Percentiles rank a stretch among this genome's conserved stretches.
Conservation (phyloP, 2,329 filamentous ascomycete species). For the Fusarium clavum region DNA sequence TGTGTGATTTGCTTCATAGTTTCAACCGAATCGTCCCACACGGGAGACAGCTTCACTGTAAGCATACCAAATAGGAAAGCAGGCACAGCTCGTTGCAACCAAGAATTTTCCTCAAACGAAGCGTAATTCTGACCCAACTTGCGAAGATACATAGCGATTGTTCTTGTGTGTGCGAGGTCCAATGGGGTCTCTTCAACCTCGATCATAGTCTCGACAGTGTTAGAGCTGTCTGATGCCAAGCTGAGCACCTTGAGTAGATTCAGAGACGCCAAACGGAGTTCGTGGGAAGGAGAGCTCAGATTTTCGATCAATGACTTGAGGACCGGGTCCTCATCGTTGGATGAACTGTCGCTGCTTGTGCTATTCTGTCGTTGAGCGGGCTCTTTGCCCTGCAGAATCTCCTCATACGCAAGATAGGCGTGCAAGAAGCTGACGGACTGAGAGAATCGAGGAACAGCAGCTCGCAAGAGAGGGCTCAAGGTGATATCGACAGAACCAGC, state of each 20-base stretch:
- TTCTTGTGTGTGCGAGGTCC: constrained; percentile 79
- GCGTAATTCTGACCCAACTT: constrained; percentile 77
- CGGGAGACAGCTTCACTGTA: constrained; percentile 83
- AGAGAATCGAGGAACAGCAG: constrained; percentile 74
- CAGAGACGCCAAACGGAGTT: constrained; percentile 78
- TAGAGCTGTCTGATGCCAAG: constrained; percentile 37
- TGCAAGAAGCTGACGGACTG: constrained; percentile 74
- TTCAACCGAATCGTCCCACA: constrained; percentile 86
- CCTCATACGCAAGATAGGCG: constrained; percentile 69
- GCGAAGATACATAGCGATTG: constrained; percentile 86
- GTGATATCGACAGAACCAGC: constrained; percentile 68
- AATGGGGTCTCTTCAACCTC: constrained; percentile 84
- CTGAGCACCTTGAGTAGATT: constrained; percentile 74
- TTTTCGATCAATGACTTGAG: constrained; percentile 76
- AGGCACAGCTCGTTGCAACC: constrained; percentile 79
- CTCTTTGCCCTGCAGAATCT: constrained; percentile 42
- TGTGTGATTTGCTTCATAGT: constrained; percentile 81
- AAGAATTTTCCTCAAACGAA: constrained; percentile 67
- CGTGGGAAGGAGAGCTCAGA: constrained; percentile 79
- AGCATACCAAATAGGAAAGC: constrained; percentile 90
- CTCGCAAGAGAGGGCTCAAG: constrained; percentile 74
- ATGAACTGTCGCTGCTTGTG: constrained; percentile 57
- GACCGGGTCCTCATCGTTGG: constrained; percentile 68
- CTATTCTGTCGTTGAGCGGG: constrained; percentile 41
- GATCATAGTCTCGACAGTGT: constrained; percentile 68